These are phyloP conservation scores for Kwoniella sp. DNA, from an alignment of 768 basidiomycete genomes.

Conservation along the genomic window DNA sequence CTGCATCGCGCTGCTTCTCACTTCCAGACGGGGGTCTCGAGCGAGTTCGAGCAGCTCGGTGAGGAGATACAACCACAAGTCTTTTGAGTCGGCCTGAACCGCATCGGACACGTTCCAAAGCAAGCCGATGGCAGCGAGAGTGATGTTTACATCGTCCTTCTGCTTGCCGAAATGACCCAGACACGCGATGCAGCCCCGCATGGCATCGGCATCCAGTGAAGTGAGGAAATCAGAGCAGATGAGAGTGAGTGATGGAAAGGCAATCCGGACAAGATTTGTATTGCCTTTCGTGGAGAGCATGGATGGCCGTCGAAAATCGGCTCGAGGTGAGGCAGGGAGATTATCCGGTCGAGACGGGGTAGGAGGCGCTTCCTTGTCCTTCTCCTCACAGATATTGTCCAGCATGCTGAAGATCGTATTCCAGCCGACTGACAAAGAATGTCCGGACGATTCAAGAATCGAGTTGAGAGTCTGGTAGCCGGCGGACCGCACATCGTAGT, in stretches of 20 bases:
- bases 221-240: constrained; percentile 88
- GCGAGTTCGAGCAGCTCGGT: constrained; percentile 80
- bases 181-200: constrained; percentile 85
- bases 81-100: constrained; percentile 81
- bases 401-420: constrained; percentile 90
- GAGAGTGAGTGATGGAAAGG: constrained; percentile 88
- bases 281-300: constrained; percentile 67
- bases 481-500: constrained; percentile 78
- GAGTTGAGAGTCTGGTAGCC: constrained; percentile 86
- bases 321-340: constrained; percentile 49
- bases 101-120: constrained; percentile 96
- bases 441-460: constrained; percentile 86
- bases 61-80: constrained; percentile 91
- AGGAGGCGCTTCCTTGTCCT: background rate
- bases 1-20: constrained; percentile 90
- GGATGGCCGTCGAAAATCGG: constrained; percentile 58
- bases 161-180: constrained; percentile 90
- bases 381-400: constrained; percentile 72
- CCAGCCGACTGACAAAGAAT: constrained; percentile 91
- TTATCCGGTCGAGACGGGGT: constrained; percentile 45
- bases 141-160: constrained; percentile 87
- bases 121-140: constrained; percentile 86
- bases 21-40: constrained; percentile 79
- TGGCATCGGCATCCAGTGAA: constrained; percentile 74
- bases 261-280: constrained; percentile 78